Conservation (phyloP, 306 rosid genomes). For the Cicer pinnatifidum region DNA sequence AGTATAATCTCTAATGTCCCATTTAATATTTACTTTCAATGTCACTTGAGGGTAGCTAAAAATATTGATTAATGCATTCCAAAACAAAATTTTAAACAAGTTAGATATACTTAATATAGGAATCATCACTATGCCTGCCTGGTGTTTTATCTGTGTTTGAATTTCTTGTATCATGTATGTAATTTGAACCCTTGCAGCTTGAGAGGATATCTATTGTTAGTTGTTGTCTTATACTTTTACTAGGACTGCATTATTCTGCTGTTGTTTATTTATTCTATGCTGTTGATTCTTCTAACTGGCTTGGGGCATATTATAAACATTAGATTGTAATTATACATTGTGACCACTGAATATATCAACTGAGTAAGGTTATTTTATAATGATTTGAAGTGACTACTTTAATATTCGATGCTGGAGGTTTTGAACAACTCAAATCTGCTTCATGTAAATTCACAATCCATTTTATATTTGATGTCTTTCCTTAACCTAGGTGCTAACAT, state of each 20-base stretch:
- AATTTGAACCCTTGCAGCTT: constrained; percentile 16
- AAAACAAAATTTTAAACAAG: not conserved
- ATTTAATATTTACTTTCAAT: too few relatives aligned
- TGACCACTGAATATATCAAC: constrained; percentile 19
- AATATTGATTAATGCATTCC: constrained; percentile 1
- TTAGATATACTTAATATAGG: constrained; percentile 19
- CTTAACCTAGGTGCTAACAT: constrained; percentile 77
- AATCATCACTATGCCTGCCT: not conserved
- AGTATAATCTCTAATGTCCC: too few relatives aligned
- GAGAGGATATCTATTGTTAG: constrained; percentile 17
- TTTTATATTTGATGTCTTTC: constrained; percentile 29
- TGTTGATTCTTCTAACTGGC: constrained; percentile 26
- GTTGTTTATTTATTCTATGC: constrained; percentile 11
- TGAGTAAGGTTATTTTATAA: constrained; percentile 27
- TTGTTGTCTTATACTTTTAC: constrained; percentile 21
- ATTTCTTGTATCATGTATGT: constrained; percentile 4
- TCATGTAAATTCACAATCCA: constrained; percentile 22
- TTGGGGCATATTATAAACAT: constrained; percentile 23
- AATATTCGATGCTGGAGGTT: constrained; percentile 17
- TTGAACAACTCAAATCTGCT: constrained; percentile 12
- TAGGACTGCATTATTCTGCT: not conserved
- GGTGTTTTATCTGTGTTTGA: constrained; percentile 22
- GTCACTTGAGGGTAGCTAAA: not conserved
- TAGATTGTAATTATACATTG: not conserved
- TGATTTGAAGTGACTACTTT: constrained; percentile 36